Evolutionary conservation across 108 stramenopile species (phyloP).

Genomic region (Conticribra weissflogii): DNA sequence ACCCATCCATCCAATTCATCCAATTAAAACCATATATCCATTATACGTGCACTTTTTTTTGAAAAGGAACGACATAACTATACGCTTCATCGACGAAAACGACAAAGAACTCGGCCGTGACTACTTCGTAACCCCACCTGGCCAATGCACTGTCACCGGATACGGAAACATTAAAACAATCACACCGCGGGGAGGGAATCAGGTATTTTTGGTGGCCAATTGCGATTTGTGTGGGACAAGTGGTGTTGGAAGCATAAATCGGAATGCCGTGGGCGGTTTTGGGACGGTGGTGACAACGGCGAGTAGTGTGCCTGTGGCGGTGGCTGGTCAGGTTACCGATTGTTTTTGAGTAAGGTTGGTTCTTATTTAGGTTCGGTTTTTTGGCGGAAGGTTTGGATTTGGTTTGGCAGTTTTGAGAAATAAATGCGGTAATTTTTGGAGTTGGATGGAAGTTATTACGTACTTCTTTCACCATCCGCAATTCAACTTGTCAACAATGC

Average conservation of each 20-base stretch:
- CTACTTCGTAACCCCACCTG: conserved; percentile 41
- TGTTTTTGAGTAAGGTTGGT: conserved; percentile 43
- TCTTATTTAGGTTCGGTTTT: too few species aligned
- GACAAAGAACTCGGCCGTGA: conserved; percentile 50
- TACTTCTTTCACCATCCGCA: too few species aligned
- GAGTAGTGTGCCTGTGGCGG: conserved; percentile 25
- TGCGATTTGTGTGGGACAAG: conserved; percentile 44
- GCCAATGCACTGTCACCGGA: conserved; percentile 50
- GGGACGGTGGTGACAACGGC: conserved; percentile 14
- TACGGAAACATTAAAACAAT: conserved; percentile 60
- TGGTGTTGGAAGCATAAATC: conserved; percentile 1
- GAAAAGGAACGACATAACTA: conserved; percentile 45
- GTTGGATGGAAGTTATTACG: too few species aligned
- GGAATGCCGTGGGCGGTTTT: neutral
- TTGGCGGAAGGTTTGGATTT: too few species aligned
- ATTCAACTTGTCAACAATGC: too few species aligned
- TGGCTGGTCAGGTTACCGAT: conserved; percentile 50
- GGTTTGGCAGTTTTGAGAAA: too few species aligned
- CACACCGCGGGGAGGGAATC: conserved; percentile 46
- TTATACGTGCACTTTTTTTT: neutral
- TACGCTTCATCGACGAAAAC: conserved; percentile 49
- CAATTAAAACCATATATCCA: too few species aligned
- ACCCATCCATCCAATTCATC: too few species aligned
- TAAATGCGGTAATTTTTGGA: too few species aligned
- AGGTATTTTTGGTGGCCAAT: conserved; percentile 39